Conservation (phyloP, 176 grass and related monocot species). For the Phoenix dactylifera region DNA sequence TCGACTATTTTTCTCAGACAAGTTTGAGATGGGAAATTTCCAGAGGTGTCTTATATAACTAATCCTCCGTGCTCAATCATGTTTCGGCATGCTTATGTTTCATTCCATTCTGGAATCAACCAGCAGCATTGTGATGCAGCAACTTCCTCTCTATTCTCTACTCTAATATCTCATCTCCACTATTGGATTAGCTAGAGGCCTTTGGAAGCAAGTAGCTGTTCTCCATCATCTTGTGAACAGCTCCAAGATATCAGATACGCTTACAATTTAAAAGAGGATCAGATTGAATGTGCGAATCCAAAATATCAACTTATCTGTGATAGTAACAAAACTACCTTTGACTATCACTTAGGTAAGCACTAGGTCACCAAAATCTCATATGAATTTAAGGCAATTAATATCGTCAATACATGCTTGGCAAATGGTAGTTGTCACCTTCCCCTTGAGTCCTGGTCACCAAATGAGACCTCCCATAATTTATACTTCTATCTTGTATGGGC, state of each 20-base stretch:
- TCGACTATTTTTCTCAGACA: too few species aligned
- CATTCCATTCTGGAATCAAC: too few species aligned
- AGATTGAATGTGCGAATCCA: constrained; percentile 8
- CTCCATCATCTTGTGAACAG: constrained; percentile 27
- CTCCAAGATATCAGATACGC: neutral
- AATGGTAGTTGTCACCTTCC: constrained; percentile 7
- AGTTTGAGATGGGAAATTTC: too few species aligned
- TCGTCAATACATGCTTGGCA: neutral
- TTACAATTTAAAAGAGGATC: constrained; percentile 22
- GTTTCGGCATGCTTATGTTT: too few species aligned
- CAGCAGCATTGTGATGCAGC: too few species aligned
- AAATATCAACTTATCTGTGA: constrained; percentile 21
- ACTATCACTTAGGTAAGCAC: constrained; percentile 8
- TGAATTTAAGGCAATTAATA: neutral
- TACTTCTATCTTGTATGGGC: neutral
- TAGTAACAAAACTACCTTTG: constrained; percentile 12
- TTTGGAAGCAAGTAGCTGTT: neutral
- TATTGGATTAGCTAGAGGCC: too few species aligned
- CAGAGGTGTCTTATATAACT: too few species aligned
- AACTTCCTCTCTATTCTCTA: too few species aligned
- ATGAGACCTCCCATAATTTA: too few species aligned
- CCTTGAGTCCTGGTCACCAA: neutral
- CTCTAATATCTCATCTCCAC: too few species aligned
- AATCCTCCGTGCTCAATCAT: too few species aligned
- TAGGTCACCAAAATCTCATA: constrained; percentile 19